Conservation (phyloP, 208 protist genomes). For the Tritrichomonas foetus region DNA sequence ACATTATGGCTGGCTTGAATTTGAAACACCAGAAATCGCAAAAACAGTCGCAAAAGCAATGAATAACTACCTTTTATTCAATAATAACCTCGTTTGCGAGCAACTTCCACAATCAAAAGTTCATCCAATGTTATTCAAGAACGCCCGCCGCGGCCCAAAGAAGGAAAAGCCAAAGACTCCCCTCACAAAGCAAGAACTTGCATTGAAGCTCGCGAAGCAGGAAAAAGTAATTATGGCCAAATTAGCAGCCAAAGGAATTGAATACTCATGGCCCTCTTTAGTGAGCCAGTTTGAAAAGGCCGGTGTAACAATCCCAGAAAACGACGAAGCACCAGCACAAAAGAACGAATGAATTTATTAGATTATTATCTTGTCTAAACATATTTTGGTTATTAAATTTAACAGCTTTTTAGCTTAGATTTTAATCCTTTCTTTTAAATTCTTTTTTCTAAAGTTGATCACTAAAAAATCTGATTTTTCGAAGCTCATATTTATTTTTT, state of each 20-base stretch:
- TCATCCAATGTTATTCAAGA: conserved; percentile 26
- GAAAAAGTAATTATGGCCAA: neutral
- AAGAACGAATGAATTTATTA: too few species aligned
- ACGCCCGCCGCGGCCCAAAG: neutral
- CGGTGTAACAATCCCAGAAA: conserved; percentile 10
- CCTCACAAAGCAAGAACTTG: neutral
- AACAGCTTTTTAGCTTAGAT: too few species aligned
- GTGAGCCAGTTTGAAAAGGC: neutral
- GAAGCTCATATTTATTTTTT: too few species aligned
- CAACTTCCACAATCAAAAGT: neutral
- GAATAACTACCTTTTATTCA: conserved; percentile 42
- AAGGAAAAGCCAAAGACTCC: neutral
- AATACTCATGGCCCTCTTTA: conserved; percentile 28
- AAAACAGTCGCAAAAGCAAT: conserved; percentile 37
- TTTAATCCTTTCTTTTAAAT: too few species aligned
- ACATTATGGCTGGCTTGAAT: conserved; percentile 47
- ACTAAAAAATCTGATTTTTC: too few species aligned
- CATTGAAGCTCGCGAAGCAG: neutral
- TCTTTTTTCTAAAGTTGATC: too few species aligned
- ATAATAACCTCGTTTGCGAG: conserved; percentile 22
- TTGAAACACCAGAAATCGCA: conserved; percentile 42
- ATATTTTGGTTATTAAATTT: too few species aligned
- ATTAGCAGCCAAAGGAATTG: neutral
- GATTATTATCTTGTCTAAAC: too few species aligned
- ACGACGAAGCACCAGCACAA: neutral